Evolutionary conservation across 2,329 filamentous ascomycete genomes (phyloP).

Genomic region (Aspergillus candidus): DNA sequence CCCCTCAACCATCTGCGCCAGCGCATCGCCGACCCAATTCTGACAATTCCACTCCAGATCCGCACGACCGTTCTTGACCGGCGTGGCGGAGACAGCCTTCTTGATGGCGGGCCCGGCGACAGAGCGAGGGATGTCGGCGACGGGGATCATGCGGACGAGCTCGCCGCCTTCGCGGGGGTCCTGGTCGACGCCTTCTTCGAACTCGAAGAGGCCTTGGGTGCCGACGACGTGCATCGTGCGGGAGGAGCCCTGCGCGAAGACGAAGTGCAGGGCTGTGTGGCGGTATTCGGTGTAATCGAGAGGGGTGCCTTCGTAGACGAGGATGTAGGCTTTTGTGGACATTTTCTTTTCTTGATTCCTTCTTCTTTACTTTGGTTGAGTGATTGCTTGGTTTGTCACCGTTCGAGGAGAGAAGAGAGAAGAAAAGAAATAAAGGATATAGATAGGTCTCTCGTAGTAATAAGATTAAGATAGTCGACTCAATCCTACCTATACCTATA

Average conservation of each 20-base stretch:
- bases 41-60: slow-evolving; percentile 29
- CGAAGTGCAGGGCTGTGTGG: slow-evolving; percentile 25
- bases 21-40: slow-evolving; percentile 28
- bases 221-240: slow-evolving; percentile 21
- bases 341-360: slow-evolving; percentile 8
- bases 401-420: not conserved
- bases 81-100: slow-evolving; percentile 15
- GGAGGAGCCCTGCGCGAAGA: slow-evolving; percentile 11
- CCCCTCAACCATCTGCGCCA: slow-evolving; percentile 16
- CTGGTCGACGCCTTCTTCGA: slow-evolving; percentile 9
- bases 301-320: slow-evolving; percentile 24
- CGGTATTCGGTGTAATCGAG: slow-evolving; percentile 27
- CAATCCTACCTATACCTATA: not conserved
- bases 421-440: not conserved
- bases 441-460: too few relatives aligned
- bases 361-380: not conserved
- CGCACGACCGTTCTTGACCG: slow-evolving; percentile 17
- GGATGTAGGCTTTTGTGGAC: slow-evolving; percentile 18
- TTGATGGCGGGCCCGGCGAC: slow-evolving; percentile 13
- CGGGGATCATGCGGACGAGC: slow-evolving; percentile 11
- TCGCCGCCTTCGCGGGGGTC: slow-evolving; percentile 11
- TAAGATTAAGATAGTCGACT: not conserved
- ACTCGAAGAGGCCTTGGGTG: slow-evolving; percentile 23
- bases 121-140: slow-evolving; percentile 11
- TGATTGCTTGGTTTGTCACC: too few relatives aligned